These are phyloP conservation scores for Articulospora tetracladia DNA, from an alignment of 495 filamentous ascomycete species.

Conservation along the genomic window DNA sequence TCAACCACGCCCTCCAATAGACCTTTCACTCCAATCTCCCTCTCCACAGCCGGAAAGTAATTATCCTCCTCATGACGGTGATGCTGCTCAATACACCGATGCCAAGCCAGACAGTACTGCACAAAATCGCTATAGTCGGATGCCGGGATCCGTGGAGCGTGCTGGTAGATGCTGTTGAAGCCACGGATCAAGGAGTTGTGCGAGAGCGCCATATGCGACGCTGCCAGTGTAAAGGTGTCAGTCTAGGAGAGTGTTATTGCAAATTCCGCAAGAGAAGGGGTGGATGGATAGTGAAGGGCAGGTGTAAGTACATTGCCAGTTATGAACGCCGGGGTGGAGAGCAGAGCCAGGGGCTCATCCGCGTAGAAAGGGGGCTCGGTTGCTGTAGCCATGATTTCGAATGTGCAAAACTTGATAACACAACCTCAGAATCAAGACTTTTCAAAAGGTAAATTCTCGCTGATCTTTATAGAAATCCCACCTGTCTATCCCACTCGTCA, in stretches of 20 bases:
- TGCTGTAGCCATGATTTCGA: background rate
- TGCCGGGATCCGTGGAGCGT: slow-evolving; percentile 34
- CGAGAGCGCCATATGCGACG: slow-evolving; percentile 37
- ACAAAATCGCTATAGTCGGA: slow-evolving; percentile 34
- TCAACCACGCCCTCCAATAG: slow-evolving; percentile 22
- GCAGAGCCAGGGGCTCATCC: slow-evolving; percentile 6
- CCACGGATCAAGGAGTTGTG: slow-evolving; percentile 48
- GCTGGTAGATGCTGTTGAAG: slow-evolving; percentile 47
- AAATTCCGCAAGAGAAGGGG: no score
- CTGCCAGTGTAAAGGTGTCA: slow-evolving; percentile 24
- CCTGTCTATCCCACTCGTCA: no score
- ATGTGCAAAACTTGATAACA: no score
- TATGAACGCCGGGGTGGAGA: background rate
- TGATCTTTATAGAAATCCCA: no score
- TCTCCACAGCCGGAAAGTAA: slow-evolving; percentile 32
- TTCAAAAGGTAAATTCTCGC: no score
- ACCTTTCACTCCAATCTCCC: slow-evolving; percentile 20
- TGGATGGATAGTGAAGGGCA: background rate
- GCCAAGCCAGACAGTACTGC: slow-evolving; percentile 28
- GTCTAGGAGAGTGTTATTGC: no score
- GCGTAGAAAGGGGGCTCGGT: background rate
- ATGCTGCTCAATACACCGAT: slow-evolving; percentile 20
- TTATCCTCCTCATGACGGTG: slow-evolving; percentile 29
- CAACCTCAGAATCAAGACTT: no score
- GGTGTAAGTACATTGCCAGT: background rate